A percentile compares a stretch with the other conserved stretches of the same genome.
These are phyloP conservation scores for Rhodomyrtus tomentosa DNA, from an alignment of 345 rosid species.

Conservation along the genomic window DNA sequence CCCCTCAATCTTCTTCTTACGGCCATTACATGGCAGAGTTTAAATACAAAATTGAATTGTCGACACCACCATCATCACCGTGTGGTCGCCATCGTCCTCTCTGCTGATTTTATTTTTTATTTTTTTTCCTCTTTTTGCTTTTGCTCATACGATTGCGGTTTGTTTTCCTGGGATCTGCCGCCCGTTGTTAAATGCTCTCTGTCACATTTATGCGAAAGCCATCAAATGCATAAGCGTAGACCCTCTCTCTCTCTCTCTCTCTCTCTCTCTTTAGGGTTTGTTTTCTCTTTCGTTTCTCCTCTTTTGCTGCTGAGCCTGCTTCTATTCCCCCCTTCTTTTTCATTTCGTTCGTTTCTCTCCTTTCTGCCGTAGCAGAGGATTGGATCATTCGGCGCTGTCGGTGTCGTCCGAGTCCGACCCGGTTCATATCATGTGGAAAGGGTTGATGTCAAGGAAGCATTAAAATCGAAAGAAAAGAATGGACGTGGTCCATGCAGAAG, in stretches of 20 bases:
- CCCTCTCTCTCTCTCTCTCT: neutral
- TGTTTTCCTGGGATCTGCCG: slow-evolving; percentile 37
- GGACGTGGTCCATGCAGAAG: slow-evolving; percentile 32
- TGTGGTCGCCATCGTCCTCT: neutral
- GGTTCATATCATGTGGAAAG: slow-evolving; percentile 11
- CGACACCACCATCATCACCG: neutral
- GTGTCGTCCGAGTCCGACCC: neutral
- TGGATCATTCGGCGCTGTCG: neutral
- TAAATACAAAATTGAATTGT: neutral
- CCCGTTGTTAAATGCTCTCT: slow-evolving; percentile 15
- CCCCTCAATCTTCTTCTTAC: neutral
- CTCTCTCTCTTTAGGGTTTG: neutral
- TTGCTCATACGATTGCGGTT: slow-evolving; percentile 9
- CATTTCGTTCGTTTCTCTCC: neutral
- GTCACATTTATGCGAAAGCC: neutral
- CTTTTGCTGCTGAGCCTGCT: neutral
- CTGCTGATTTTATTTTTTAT: neutral
- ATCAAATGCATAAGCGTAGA: neutral
- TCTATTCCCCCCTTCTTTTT: neutral
- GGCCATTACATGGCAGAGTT: neutral
- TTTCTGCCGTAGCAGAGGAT: neutral
- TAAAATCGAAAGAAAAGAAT: slow-evolving; percentile 1
- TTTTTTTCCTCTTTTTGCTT: no score
- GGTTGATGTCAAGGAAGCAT: slow-evolving; percentile 5
- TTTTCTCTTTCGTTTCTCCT: neutral